Evolutionary conservation across 805 yeast species (phyloP).

Genomic region (Yamadazyma ubonensis): DNA sequence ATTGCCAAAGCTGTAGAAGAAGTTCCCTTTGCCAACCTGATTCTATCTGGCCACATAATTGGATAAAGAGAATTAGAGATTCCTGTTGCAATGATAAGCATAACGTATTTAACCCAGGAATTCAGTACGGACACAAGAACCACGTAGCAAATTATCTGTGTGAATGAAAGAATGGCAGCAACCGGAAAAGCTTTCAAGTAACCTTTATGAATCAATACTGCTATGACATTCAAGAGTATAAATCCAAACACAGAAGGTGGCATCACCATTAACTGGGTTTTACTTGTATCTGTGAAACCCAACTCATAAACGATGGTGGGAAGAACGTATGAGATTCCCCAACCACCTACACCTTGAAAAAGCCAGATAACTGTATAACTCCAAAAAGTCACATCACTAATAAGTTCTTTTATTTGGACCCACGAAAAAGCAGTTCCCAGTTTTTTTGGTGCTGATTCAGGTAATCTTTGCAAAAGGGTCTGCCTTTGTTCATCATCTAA

Average conservation of each 20-base stretch:
- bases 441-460: constrained; percentile 14
- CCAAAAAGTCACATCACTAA: constrained; percentile 16
- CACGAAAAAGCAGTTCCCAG: constrained; percentile 10
- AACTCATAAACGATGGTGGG: constrained; percentile 20
- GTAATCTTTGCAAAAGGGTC: constrained; percentile 8
- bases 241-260: constrained; percentile 19
- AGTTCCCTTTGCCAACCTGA: constrained; percentile 16
- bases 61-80: constrained; percentile 17
- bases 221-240: constrained; percentile 13
- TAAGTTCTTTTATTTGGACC: constrained; percentile 12
- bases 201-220: constrained; percentile 13
- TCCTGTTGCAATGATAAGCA: constrained; percentile 17
- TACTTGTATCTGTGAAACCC: constrained; percentile 21
- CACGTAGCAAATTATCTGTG: constrained; percentile 16
- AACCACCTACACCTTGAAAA: constrained; percentile 19
- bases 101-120: constrained; percentile 13
- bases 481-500: constrained; percentile 13
- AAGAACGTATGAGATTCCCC: constrained; percentile 20
- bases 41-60: constrained; percentile 19
- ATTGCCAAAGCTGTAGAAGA: constrained; percentile 17
- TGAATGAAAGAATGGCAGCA: constrained; percentile 13
- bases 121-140: constrained; percentile 12
- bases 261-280: constrained; percentile 20
- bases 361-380: constrained; percentile 16
- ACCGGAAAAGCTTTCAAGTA: constrained; percentile 15